Base-by-base conservation (phyloP, 192 early-diverging fungal species). In the Backusella mclennaniae region DNA sequence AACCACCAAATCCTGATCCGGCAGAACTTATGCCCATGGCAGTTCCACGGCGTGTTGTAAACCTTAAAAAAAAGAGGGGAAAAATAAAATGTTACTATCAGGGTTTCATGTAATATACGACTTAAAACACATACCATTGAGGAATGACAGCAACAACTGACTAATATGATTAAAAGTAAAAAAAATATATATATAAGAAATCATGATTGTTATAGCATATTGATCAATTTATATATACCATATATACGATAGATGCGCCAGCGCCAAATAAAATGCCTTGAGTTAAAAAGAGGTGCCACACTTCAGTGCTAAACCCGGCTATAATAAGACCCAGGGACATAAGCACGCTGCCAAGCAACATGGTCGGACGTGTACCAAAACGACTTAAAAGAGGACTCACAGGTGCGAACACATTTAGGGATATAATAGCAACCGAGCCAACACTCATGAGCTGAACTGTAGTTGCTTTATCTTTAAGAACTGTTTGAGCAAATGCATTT, bases 1-100 rank as follows among this genome's bases (percentile, higher is more conserved):
- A 79, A 5, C 93, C 93, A 42, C 94, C 94, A 73, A 93, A 76
- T 8, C 94, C 94, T 29, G 87, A 84, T 7, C 94, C 94, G 56
- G 91, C 73, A 38, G 83, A 84, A 35, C 84, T 82, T 52, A 87
- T 83, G 6, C 90, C 90, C 15, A 87, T 81, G 0, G 90, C 90
- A 31, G 93, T 63, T 1, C 88, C 90, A 8, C 93, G 86, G 36
- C 83, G 73, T 69, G 84, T 89, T 66, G 77, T 73, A 26, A 78
- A 78, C 56, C 56, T 63, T 29, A 63, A 63, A 63, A 63, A 56
- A 3, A 23, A 21, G 33, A 33, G 53, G 23, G 56, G 56, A 1
- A 29, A 63, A 63, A 29, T 29, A 63, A 59, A 26, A 63, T 49
- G n/a, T 17, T 49, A 49, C n/a, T 7, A n/a, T 49, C 46, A 49